Evolutionary conservation across 495 filamentous ascomycete genomes (phyloP), one percentile per base, ranked within the genome.

Genomic region (Thermothielavioides terrestris): DNA sequence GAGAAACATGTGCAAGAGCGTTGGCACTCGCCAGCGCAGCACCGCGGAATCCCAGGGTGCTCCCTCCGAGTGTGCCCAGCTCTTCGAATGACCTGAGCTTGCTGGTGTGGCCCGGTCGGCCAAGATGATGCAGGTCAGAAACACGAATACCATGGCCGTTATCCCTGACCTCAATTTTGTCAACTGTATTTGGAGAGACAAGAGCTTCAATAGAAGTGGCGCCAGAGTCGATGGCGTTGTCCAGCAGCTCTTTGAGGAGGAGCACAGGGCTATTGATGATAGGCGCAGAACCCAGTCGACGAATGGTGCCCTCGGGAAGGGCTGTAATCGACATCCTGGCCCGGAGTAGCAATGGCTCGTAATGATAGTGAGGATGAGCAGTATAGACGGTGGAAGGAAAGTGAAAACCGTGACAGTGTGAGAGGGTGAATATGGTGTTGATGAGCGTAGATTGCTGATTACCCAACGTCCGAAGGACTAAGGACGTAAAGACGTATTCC

Each of bases 201-300:
- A 90, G 75, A 27, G 97, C 69, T 25, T 79, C 74, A 31, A 97
- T 73, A 0, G 79, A 79, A 2, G 83, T 81, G 5, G 91, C 85
- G 21, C 76, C 75, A 4, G 91, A 86, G 64, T 97, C 92, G 8
- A 97, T 72, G 17, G 88, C 80, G 63, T 98, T 98, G 51, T 98
- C 92, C 27, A 98, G 59, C 9, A 97, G 78, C 60, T 98, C 92
- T 63, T 98, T 98, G 44, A 94, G 77, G 14, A 95, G 71, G 6
- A 81, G 80, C 45, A 75, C 75, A 9, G 90, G 74, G 41, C 87
- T 83, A 4, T 82, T 78, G 52, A 96, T 80, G 48, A 76, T 78
- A 53, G 88, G 79, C 18, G 81, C 70, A 7, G 89, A 86, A 45
- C 85, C 82, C 42, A 96, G 79, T 31, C 79, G 77, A 32, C 76